Conservation (phyloP, 2,329 filamentous ascomycete genomes). For the Metarhizium robertsii region DNA sequence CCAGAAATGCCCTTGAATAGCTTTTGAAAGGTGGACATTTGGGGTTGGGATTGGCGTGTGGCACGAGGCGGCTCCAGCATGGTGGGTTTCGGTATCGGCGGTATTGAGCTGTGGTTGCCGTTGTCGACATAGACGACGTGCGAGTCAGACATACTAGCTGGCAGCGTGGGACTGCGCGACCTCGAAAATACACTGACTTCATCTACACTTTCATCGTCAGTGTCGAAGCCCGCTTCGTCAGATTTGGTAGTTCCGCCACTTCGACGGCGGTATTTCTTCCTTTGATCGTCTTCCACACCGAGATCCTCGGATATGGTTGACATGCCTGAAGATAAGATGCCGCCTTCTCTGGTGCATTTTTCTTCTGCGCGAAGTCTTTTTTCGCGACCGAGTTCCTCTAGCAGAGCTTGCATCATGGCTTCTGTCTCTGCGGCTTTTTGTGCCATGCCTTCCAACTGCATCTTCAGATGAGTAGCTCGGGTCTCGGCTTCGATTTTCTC, state of each 20-base stretch:
- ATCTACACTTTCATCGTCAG: conserved; percentile 42
- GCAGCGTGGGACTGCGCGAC: conserved; percentile 46
- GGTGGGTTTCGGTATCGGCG: conserved; percentile 13
- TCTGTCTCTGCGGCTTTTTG: conserved; percentile 45
- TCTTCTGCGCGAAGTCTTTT: conserved; percentile 35
- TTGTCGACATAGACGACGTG: conserved; percentile 13
- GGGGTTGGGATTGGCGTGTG: conserved; percentile 26
- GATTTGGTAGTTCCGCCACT: conserved; percentile 34
- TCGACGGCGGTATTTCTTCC: conserved; percentile 31
- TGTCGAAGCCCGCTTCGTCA: conserved; percentile 34
- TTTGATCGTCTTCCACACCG: conserved; percentile 41
- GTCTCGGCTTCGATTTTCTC: conserved; percentile 47
- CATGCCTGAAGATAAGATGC: conserved; percentile 23
- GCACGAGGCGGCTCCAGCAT: conserved; percentile 16
- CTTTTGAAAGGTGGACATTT: conserved; percentile 30
- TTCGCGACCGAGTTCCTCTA: conserved; percentile 42
- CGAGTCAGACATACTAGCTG: conserved; percentile 25
- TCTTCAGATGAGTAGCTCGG: conserved; percentile 43
- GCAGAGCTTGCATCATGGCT: conserved; percentile 36
- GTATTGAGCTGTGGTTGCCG: conserved; percentile 4
- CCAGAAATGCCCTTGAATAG: conserved; percentile 33
- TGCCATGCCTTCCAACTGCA: conserved; percentile 52
- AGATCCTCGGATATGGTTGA: conserved; percentile 43
- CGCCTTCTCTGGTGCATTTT: conserved; percentile 19
- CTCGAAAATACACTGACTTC: conserved; percentile 51